Conservation (phyloP, 306 rosid genomes). For the Abrus pulchellus region DNA sequence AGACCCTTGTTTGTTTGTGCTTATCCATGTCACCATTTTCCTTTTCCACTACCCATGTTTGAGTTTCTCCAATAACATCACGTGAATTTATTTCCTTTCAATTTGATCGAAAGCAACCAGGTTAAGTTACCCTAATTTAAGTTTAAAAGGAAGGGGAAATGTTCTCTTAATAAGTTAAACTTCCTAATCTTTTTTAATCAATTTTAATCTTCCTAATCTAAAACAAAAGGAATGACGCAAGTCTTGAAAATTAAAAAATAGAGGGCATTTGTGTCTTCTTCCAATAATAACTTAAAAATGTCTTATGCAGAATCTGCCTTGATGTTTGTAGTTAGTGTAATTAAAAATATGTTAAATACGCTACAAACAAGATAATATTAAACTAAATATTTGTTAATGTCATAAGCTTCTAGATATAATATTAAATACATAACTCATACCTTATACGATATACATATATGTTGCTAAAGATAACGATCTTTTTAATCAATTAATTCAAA, state of each 20-base stretch:
- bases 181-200: not conserved
- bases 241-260: not conserved
- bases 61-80: not conserved
- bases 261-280: not conserved
- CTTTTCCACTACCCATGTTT: not conserved
- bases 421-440: no score
- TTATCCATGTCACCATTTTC: conserved; percentile 4
- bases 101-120: not conserved
- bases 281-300: not conserved
- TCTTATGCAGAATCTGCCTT: not conserved
- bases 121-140: not conserved
- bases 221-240: not conserved
- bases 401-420: no score
- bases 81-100: not conserved
- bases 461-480: no score
- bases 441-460: no score
- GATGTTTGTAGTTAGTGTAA: no score
- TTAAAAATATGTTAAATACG: no score
- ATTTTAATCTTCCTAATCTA: not conserved
- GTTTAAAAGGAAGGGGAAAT: not conserved
- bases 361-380: no score
- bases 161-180: not conserved
- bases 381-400: no score
- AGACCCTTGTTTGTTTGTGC: not conserved
- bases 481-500: no score